Base-by-base conservation (phyloP, 2,329 filamentous ascomycete genomes). In the Colletotrichum tabaci region DNA sequence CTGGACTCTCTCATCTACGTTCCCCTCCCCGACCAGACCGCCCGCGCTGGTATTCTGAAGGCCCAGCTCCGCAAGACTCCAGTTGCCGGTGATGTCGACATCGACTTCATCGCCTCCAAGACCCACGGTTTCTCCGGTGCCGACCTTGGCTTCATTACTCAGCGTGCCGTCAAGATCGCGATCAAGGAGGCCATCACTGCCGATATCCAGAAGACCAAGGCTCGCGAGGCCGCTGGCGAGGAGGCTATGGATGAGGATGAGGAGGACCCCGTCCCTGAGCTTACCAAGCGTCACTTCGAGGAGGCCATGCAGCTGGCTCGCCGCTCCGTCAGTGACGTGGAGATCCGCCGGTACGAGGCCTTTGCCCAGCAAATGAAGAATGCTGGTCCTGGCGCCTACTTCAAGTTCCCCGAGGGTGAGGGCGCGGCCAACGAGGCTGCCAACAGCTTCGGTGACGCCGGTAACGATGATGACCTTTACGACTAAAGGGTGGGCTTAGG, bases 351-450 rank as follows among this genome's bases (percentile, higher is more conserved):
- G 73, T 99, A 99, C 86, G 96, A 99, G 88, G 96, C 96, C 5
- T 99, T 99, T 79, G 94, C 96, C 50, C 96, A 98, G 87, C 96
- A 96, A 83, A 97, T 99, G 95, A 99, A 99, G 93, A 98, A 97
- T 82, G 92, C 94, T 72, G 95, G 95, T 62, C 95, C 95, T 49
- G 96, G 95, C 79, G 95, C 94, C 77, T 98, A 96, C 90, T 99
- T 99, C 93, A 95, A 97, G 84, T 99, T 99, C 91, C 96, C 93
- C 42, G 87, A 88, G 73, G 82, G 78, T 23, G 87, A 94, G 88
- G 88, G 93, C 87, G 82, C 93, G 89, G 87, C 90, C 82, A 78
- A 84, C 78, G 82, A 86, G 83, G 81, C 89, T 85, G 84, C 88
- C 76, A 87, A 88, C 85, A 83, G 90, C 61, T 95, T 96, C 77